These are phyloP conservation scores for Pilobolus umbonatus DNA, from an alignment of 192 early-diverging fungal species.

Conservation along the genomic window DNA sequence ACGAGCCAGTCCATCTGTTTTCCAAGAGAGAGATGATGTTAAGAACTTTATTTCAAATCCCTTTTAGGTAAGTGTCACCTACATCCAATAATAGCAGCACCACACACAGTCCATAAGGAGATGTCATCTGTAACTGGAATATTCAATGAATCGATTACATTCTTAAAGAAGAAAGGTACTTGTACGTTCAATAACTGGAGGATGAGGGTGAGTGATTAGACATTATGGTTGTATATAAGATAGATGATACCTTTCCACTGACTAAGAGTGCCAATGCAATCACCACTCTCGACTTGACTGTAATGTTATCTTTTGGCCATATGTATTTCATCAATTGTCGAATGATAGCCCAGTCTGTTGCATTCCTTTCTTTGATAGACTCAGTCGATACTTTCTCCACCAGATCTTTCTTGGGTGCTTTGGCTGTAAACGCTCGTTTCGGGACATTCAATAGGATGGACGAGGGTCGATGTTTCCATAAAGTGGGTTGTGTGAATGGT, in stretches of 20 bases:
- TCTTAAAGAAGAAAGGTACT: slow-evolving; percentile 95
- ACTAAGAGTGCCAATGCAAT: slow-evolving; percentile 78
- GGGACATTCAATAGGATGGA: too few relatives aligned
- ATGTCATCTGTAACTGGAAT: slow-evolving; percentile 55
- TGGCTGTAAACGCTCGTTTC: slow-evolving; percentile 1
- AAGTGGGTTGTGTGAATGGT: too few relatives aligned
- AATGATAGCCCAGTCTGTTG: slow-evolving; percentile 38
- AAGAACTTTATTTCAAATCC: background rate
- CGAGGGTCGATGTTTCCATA: too few relatives aligned
- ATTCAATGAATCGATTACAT: slow-evolving; percentile 84
- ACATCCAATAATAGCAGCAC: slow-evolving; percentile 91
- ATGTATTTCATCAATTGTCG: slow-evolving; percentile 45
- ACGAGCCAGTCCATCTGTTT: slow-evolving; percentile 79
- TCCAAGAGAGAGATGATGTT: background rate
- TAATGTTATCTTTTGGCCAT: slow-evolving; percentile 88
- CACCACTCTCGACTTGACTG: slow-evolving; percentile 84
- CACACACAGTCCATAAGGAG: slow-evolving; percentile 72
- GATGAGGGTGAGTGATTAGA: slow-evolving; percentile 15
- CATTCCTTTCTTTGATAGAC: slow-evolving; percentile 14
- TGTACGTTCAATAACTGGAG: slow-evolving; percentile 77
- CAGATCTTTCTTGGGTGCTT: background rate
- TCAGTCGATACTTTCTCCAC: background rate
- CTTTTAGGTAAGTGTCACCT: slow-evolving; percentile 21
- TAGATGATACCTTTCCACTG: slow-evolving; percentile 58
- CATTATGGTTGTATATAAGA: slow-evolving; percentile 44